Base-by-base conservation (phyloP, 805 yeast species). In the Soucietia sequanensis region DNA sequence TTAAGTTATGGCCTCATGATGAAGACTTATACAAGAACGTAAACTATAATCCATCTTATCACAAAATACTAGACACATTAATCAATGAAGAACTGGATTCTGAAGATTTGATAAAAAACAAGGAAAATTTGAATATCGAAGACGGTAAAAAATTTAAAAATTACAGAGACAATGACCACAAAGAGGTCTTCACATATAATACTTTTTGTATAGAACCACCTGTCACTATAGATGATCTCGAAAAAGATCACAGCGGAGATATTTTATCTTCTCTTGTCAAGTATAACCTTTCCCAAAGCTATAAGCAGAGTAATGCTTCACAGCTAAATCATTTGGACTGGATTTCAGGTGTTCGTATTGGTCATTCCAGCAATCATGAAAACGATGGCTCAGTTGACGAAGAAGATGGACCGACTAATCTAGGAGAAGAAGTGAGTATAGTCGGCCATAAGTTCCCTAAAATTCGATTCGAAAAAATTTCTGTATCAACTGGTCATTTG, bases 361-460 rank as follows among this genome's bases (percentile, higher is more conserved):
- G 87, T 1, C 58, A 70, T 21, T 28, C 35, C 6, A 30, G 39
- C 6, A 28, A 31, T 8, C 23, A 31, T 22, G 44, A 42, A 13
- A 47, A 41, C 20, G 28, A 36, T 4, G 39, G 30, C 11, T 25
- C 14, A 13, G 15, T 26, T 26, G 42, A 48, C 6, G 61, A 54
- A 11, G 58, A 50, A 6, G 60, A 56, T 23, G 65, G 60, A 5
- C 76, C 80, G 0, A 62, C 81, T 16, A 88, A 87, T 50, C 59
- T 91, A 17, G 96, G 96, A 5, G 96, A 90, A 57, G 99, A 91
- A 57, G 89, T 93, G 2, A 83, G 95, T 43, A 68, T 77, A 12
- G 88, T 89, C 5, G 95, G 96, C 2, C 89, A 83, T 47, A 86
- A 85, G 47, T 89, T 90, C 54, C 95, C 96, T 1, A 87, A 84